Evolutionary conservation across 2,329 filamentous ascomycete genomes (phyloP).

Genomic region (Phialemoniopsis sp.): DNA sequence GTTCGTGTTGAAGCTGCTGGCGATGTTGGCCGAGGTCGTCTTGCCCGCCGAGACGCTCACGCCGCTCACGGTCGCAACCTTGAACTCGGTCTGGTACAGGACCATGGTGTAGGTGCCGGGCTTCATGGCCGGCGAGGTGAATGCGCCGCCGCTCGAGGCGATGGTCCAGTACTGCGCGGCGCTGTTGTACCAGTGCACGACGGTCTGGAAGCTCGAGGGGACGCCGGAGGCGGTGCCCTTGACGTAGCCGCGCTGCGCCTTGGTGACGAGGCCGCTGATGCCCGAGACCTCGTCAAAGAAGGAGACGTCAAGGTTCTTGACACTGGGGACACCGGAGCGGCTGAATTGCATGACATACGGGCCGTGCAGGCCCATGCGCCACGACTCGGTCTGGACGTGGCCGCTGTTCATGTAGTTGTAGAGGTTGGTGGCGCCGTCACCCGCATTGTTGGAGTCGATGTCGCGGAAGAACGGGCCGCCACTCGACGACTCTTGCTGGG

Average conservation of each 20-base stretch:
- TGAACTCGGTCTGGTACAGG: constrained; percentile 56
- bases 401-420: constrained; percentile 68
- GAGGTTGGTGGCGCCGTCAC: constrained; percentile 48
- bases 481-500: constrained; percentile 54
- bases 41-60: constrained; percentile 48
- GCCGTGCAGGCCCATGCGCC: constrained; percentile 59
- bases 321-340: constrained; percentile 48
- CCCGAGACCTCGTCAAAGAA: constrained; percentile 53
- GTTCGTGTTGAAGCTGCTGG: constrained; percentile 31
- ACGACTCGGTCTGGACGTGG: constrained; percentile 59
- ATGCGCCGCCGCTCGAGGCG: constrained; percentile 48
- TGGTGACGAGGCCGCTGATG: constrained; percentile 54
- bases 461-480: constrained; percentile 65
- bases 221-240: constrained; percentile 58
- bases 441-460: constrained; percentile 62
- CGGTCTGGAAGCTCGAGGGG: constrained; percentile 43
- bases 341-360: constrained; percentile 61
- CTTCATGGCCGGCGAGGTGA: constrained; percentile 63
- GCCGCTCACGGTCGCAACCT: constrained; percentile 39
- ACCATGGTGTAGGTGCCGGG: constrained; percentile 67
- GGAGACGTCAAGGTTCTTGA: constrained; percentile 42
- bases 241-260: constrained; percentile 52
- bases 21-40: constrained; percentile 46
- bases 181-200: constrained; percentile 63
- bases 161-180: constrained; percentile 63